A percentile compares a stretch with the other conserved stretches of the same genome.
Conservation (phyloP, 345 rosid genomes). For the Populus euphratica region DNA sequence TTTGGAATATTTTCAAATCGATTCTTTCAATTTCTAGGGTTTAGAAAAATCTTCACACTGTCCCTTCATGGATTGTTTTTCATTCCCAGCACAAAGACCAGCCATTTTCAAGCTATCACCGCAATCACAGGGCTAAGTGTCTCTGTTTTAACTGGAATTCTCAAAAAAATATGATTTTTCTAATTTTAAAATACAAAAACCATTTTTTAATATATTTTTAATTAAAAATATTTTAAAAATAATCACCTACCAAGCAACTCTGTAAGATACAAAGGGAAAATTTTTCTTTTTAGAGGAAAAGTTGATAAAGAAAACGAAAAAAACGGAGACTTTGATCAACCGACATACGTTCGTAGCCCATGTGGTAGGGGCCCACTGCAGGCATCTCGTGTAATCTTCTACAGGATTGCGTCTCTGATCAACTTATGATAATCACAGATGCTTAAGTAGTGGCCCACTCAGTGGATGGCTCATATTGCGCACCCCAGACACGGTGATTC, state of each 20-base stretch:
- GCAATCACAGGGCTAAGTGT: not conserved
- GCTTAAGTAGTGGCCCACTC: conserved; percentile 11
- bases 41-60: too few species aligned
- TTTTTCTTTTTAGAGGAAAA: not conserved
- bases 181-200: too few species aligned
- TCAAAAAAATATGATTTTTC: too few species aligned
- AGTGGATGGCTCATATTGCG: not conserved
- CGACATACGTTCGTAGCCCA: conserved; percentile 11
- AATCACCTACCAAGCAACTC: too few species aligned
- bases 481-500: too few species aligned
- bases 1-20: not conserved
- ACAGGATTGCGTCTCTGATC: not conserved
- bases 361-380: conserved; percentile 11
- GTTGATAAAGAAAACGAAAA: not conserved
- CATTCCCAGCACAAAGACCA: not conserved
- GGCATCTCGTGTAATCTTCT: conserved; percentile 14
- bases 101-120: not conserved
- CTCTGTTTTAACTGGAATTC: too few species aligned
- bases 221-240: too few species aligned
- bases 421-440: not conserved
- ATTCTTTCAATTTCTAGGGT: too few species aligned
- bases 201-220: too few species aligned
- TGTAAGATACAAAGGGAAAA: not conserved
- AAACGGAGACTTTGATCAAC: not conserved
- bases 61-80: too few species aligned